A percentile compares a stretch with the other conserved stretches of the same genome.
Conservation (phyloP, 2,329 filamentous ascomycete species). For the Nemania bipapillata region DNA sequence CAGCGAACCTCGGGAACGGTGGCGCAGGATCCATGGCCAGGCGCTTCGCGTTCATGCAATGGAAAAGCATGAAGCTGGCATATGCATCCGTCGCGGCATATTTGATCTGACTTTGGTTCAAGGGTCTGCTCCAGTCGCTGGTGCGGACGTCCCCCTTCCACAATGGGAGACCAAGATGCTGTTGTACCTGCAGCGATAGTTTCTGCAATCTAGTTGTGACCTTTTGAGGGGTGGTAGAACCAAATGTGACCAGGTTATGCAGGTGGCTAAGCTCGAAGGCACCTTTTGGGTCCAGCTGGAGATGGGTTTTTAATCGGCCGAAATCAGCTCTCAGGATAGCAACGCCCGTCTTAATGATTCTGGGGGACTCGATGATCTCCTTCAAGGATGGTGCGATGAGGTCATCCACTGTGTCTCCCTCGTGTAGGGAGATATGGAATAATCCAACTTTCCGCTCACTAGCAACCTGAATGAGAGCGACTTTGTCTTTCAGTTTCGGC, state of each 20-base stretch:
- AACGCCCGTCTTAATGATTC: constrained; percentile 45
- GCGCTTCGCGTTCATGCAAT: constrained; percentile 45
- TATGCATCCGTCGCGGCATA: constrained; percentile 47
- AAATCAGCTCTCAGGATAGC: constrained; percentile 42
- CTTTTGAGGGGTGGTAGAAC: constrained; percentile 1
- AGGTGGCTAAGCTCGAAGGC: constrained; percentile 47
- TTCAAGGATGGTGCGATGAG: constrained; percentile 45
- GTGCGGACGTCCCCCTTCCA: constrained; percentile 39
- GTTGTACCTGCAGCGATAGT: constrained; percentile 39
- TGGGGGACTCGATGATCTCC: constrained; percentile 42
- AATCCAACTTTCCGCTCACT: constrained; percentile 43
- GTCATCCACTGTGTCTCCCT: constrained; percentile 41
- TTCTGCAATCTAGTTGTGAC: constrained; percentile 37
- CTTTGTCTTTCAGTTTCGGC: constrained; percentile 38
- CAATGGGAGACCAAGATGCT: constrained; percentile 44
- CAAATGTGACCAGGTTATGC: constrained; percentile 36
- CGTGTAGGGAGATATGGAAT: constrained; percentile 46
- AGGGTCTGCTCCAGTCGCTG: constrained; percentile 42
- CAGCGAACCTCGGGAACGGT: constrained; percentile 39
- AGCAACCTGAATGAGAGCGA: constrained; percentile 46
- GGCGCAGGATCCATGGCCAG: constrained; percentile 39
- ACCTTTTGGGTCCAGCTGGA: constrained; percentile 41
- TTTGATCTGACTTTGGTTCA: constrained; percentile 33
- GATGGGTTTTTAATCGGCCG: constrained; percentile 34
- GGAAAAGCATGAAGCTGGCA: constrained; percentile 47